A percentile compares a stretch with the other conserved stretches of the same genome.
Evolutionary conservation across 768 basidiomycete genomes (phyloP).

Genomic region (Podaxis sp.): DNA sequence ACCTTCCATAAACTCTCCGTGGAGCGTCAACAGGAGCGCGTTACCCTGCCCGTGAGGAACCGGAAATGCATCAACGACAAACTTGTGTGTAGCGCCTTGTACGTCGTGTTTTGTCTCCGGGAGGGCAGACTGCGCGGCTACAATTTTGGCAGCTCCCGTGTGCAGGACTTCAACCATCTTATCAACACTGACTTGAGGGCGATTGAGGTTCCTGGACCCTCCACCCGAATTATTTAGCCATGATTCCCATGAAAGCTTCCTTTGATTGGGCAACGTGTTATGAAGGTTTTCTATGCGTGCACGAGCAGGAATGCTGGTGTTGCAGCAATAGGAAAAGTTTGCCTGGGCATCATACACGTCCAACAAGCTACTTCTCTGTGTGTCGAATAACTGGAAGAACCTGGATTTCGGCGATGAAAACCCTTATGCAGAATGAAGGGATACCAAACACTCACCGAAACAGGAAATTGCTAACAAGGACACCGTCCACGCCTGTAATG

Average conservation of each 20-base stretch:
- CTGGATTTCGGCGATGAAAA: constrained; percentile 34
- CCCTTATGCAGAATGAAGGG: constrained; percentile 6
- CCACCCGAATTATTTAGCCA: constrained; percentile 58
- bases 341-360: constrained; percentile 80
- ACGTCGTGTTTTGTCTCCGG: constrained; percentile 87
- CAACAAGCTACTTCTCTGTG: constrained; percentile 60
- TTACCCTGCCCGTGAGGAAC: constrained; percentile 61
- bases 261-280: constrained; percentile 75
- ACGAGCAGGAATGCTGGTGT: constrained; percentile 78
- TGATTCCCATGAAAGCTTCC: constrained; percentile 72
- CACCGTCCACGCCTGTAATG: constrained; percentile 68
- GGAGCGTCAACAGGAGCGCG: constrained; percentile 70
- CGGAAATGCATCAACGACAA: constrained; percentile 85
- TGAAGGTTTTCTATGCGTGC: constrained; percentile 74
- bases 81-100: constrained; percentile 35
- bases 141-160: constrained; percentile 62
- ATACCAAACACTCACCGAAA: constrained; percentile 51
- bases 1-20: constrained; percentile 94
- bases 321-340: constrained; percentile 89
- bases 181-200: constrained; percentile 60
- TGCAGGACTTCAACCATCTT: constrained; percentile 67
- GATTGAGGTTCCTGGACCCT: constrained; percentile 76
- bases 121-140: constrained; percentile 58
- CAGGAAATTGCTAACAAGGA: constrained; percentile 74
- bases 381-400: constrained; percentile 85